Conservation (phyloP, 1,139 yeast species). For the Hansenula lynferdii region DNA sequence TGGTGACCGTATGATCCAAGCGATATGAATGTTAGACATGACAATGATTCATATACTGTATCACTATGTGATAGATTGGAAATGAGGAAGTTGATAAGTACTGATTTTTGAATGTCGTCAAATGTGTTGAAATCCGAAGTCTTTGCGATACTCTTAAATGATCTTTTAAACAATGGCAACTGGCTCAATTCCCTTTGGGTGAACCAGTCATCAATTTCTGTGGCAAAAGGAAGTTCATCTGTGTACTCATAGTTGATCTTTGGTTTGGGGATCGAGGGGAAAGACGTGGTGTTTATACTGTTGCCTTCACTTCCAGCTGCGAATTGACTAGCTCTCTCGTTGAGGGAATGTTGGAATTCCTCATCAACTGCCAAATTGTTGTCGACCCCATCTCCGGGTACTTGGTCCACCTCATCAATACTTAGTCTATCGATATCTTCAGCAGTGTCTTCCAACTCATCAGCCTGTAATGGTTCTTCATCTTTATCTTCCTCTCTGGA, state of each 20-base stretch:
- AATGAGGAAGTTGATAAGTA: neutral
- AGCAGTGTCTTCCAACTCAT: constrained; percentile 7
- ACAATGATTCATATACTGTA: constrained; percentile 5
- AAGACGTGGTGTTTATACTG: constrained; percentile 11
- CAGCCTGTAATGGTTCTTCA: neutral
- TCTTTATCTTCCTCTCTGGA: too few relatives aligned
- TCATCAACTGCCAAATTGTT: constrained; percentile 31
- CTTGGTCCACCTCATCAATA: constrained; percentile 19
- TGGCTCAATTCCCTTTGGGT: constrained; percentile 40
- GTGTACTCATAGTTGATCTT: constrained; percentile 41
- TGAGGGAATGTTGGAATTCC: constrained; percentile 28
- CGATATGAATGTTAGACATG: neutral
- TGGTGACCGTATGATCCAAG: neutral
- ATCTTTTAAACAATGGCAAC: constrained; percentile 9
- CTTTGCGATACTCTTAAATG: constrained; percentile 4
- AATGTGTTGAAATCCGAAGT: constrained; percentile 11
- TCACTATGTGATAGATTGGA: constrained; percentile 30
- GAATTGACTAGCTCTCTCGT: constrained; percentile 31
- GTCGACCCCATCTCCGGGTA: constrained; percentile 16
- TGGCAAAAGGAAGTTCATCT: constrained; percentile 36
- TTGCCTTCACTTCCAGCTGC: constrained; percentile 12
- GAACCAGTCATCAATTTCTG: constrained; percentile 66
- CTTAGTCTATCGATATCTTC: constrained; percentile 7
- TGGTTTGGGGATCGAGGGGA: constrained; percentile 28
- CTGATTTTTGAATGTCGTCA: neutral